Evolutionary conservation across 805 yeast genomes (phyloP).

Genomic region (Brettanomyces nanus): DNA sequence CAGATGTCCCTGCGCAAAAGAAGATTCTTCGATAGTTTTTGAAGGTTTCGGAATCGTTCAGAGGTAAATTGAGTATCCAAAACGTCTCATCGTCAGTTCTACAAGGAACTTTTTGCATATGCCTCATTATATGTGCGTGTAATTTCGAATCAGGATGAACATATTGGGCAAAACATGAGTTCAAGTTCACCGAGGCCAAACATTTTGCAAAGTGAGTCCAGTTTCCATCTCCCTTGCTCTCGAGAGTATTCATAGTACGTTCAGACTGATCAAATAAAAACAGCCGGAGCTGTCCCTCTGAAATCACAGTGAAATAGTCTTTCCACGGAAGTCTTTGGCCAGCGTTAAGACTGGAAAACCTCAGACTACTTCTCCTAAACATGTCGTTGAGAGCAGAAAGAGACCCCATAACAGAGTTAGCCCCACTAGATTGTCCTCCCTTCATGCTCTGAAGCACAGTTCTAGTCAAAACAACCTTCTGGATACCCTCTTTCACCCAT

Average conservation of each 20-base stretch:
- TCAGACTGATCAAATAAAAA: constrained; percentile 36
- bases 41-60: constrained; percentile 22
- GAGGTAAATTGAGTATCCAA: constrained; percentile 54
- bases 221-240: constrained; percentile 42
- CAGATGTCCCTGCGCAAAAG: constrained; percentile 59
- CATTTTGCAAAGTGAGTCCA: constrained; percentile 60
- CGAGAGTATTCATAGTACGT: constrained; percentile 6
- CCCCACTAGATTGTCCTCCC: background rate
- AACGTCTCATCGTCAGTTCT: constrained; percentile 28
- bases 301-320: constrained; percentile 56
- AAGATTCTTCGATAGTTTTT: constrained; percentile 32
- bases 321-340: constrained; percentile 26
- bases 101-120: constrained; percentile 20
- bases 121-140: constrained; percentile 11
- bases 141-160: constrained; percentile 27
- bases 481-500: constrained; percentile 67
- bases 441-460: constrained; percentile 1
- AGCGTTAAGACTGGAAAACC: background rate
- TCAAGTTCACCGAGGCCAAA: constrained; percentile 42
- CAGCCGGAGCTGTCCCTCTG: constrained; percentile 55
- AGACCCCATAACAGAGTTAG: background rate
- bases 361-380: background rate
- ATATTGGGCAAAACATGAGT: constrained; percentile 42
- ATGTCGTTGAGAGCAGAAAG: constrained; percentile 1
- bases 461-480: constrained; percentile 26